Evolutionary conservation across 2,329 filamentous ascomycete genomes (phyloP), one percentile per base, ranked within the genome.

Genomic region (Helminthosporium solani): DNA sequence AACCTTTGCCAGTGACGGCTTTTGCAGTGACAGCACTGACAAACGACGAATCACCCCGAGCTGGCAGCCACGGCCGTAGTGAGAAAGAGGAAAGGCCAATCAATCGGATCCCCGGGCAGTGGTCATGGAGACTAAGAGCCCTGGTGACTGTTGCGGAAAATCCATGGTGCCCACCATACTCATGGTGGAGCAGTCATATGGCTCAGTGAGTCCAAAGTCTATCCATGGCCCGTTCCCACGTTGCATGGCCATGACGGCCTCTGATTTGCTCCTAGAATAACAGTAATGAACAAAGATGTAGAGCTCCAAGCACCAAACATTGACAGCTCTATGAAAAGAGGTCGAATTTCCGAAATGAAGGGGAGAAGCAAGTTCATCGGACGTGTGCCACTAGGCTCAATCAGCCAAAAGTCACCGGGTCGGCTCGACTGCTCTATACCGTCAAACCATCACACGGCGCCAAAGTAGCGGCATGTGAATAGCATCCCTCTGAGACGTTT

Each of bases 401-500:
- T 59, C 40, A 45, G 57, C 56, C 44, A 45, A 49, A 55, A 46
- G 59, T 67, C 63, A 66, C 57, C 58, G 60, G 60, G 50, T 58
- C 58, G 54, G 62, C 56, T 53, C 54, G 56, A 54, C 44, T 16
- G 49, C 44, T 58, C 48, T 49, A 60, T 56, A 49, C 50, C 51
- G 52, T 49, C 38, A 34, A 48, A 54, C 52, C 53, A 57, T 38
- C 19, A 57, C 50, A 39, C 50, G 46, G 52, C 40, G 30, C 35
- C 49, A 42, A 40, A 49, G 39, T 31, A 43, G 47, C 44, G 47
- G 49, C 60, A 66, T 66, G 62, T 67, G 61, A 66, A 51, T 40
- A 45, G 37, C 42, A 35, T 52, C 35, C 34, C 15, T 20, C 19
- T 41, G 20, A 50, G 42, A 44, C 51, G 44, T 21, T 16, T 33